These are phyloP conservation scores for Eleusine indica DNA, from an alignment of 176 grass and related monocot genomes.

Conservation along the genomic window DNA sequence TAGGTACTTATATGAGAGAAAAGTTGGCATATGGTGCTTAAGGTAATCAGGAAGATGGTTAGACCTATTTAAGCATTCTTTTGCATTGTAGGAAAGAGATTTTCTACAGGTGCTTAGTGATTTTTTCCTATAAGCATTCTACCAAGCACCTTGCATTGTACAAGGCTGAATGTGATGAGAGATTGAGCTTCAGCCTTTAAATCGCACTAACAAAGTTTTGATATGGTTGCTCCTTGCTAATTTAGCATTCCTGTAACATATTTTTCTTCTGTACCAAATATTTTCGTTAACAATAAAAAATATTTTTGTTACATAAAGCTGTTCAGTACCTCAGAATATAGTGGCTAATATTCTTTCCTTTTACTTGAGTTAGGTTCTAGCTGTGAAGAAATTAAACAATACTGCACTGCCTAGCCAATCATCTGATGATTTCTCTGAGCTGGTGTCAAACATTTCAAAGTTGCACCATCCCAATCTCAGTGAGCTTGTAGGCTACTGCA, in stretches of 20 bases:
- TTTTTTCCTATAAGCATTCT: too few relatives aligned
- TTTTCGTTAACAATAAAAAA: not conserved
- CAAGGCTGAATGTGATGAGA: not conserved
- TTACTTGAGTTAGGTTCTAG: constrained; percentile 56
- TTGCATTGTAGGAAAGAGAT: too few relatives aligned
- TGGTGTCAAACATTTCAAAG: constrained; percentile 75
- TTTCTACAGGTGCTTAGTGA: too few relatives aligned
- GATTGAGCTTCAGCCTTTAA: constrained; percentile 18
- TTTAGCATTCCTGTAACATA: not conserved
- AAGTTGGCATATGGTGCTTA: too few relatives aligned
- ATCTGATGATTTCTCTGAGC: constrained; percentile 70
- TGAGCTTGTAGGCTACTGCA: constrained; percentile 91
- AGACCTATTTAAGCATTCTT: too few relatives aligned
- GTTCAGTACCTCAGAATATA: not conserved
- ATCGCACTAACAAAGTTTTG: not conserved
- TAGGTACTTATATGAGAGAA: too few relatives aligned
- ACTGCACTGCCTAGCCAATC: constrained; percentile 59
- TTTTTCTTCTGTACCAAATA: not conserved
- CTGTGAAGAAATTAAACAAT: constrained; percentile 87
- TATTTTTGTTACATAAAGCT: not conserved
- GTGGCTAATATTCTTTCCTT: constrained; percentile 15
- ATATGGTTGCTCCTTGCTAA: not conserved
- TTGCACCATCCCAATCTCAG: constrained; percentile 86
- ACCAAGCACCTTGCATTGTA: too few relatives aligned
- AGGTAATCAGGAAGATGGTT: too few relatives aligned